Conservation (phyloP, 805 yeast genomes). For the Candida sakaeoensis region DNA sequence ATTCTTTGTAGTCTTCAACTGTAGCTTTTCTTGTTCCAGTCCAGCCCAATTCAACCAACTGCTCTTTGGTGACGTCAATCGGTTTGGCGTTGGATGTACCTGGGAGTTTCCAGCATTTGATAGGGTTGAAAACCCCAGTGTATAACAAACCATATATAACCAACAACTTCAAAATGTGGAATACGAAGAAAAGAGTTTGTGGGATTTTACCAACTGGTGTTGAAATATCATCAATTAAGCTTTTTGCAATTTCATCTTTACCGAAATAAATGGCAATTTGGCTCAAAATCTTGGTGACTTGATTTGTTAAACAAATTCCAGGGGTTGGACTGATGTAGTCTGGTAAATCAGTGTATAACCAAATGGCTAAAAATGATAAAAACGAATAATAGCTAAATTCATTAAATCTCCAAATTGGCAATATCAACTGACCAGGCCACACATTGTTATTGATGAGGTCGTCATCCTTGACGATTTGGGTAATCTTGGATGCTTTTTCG, state of each 20-base stretch:
- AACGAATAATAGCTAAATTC: slow-evolving; percentile 39
- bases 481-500: slow-evolving; percentile 49
- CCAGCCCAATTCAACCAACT: slow-evolving; percentile 78
- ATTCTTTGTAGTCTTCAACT: slow-evolving; percentile 65
- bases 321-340: slow-evolving; percentile 89
- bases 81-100: slow-evolving; percentile 23
- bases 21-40: slow-evolving; percentile 83
- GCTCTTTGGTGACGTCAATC: slow-evolving; percentile 45
- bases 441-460: slow-evolving; percentile 55
- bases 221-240: slow-evolving; percentile 47
- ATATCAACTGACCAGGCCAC: slow-evolving; percentile 88
- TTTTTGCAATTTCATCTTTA: slow-evolving; percentile 39
- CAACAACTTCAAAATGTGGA: slow-evolving; percentile 64
- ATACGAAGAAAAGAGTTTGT: slow-evolving; percentile 64
- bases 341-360: slow-evolving; percentile 95
- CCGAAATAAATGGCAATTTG: slow-evolving; percentile 31
- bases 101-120: slow-evolving; percentile 30
- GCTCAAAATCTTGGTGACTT: slow-evolving; percentile 30
- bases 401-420: slow-evolving; percentile 65
- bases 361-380: slow-evolving; percentile 43
- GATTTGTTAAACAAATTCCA: slow-evolving; percentile 74
- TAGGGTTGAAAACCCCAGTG: slow-evolving; percentile 78
- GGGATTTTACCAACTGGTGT: slow-evolving; percentile 38
- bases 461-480: slow-evolving; percentile 41
- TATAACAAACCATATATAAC: slow-evolving; percentile 55